These are phyloP conservation scores for Fusarium algeriense DNA, from an alignment of 2,329 filamentous ascomycete genomes.

Conservation along the genomic window DNA sequence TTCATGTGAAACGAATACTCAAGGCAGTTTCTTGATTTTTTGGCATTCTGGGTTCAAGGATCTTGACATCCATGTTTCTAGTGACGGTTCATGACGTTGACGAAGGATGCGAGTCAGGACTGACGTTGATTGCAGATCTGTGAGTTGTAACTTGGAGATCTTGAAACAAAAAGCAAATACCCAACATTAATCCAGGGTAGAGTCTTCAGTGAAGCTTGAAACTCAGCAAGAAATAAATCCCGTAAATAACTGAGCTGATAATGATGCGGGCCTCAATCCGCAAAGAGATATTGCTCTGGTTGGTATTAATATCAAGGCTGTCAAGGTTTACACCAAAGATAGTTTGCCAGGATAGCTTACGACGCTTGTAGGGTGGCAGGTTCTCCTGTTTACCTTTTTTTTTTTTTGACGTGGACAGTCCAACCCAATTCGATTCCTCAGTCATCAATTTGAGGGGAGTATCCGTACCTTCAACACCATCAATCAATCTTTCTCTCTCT, in stretches of 20 bases:
- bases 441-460: constrained; percentile 11
- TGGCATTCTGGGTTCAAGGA: constrained; percentile 13
- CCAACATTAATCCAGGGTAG: not conserved
- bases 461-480: constrained; percentile 2
- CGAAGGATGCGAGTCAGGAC: constrained; percentile 8
- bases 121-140: constrained; percentile 16
- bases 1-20: constrained; percentile 14
- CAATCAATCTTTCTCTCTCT: not conserved
- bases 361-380: constrained; percentile 9
- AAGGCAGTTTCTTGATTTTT: constrained; percentile 22
- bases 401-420: not conserved
- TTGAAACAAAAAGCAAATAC: not conserved
- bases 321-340: constrained; percentile 5
- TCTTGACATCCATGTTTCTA: constrained; percentile 9
- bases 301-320: not conserved
- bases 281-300: not conserved
- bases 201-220: not conserved
- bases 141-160: not conserved
- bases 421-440: constrained; percentile 4
- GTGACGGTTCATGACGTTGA: constrained; percentile 30
- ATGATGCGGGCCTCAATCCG: not conserved
- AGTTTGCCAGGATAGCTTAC: constrained; percentile 8
- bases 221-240: not conserved
- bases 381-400: not conserved
- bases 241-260: not conserved